Conservation (phyloP, 169 alveolate species). For the Neospora caninum region DNA sequence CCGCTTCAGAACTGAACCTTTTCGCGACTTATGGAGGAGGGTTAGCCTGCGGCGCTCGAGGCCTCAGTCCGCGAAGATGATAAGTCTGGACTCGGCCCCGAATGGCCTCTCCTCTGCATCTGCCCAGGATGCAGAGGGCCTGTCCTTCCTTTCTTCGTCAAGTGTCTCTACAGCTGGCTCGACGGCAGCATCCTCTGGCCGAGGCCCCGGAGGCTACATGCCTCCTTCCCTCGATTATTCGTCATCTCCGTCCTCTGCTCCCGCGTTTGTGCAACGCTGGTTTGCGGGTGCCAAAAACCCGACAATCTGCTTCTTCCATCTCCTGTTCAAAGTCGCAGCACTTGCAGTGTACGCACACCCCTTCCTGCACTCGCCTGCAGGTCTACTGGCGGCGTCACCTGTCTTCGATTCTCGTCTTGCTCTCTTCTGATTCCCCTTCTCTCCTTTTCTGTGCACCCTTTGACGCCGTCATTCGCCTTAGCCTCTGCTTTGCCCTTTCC, state of each 20-base stretch:
- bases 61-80: neutral
- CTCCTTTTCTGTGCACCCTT: neutral
- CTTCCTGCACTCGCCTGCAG: neutral
- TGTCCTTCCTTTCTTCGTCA: neutral
- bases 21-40: no score
- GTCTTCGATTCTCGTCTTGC: neutral
- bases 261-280: constrained; percentile 21
- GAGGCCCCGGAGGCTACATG: neutral
- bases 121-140: neutral
- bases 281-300: constrained; percentile 55
- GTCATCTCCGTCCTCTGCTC: neutral
- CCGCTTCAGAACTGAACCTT: no score
- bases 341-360: constrained; percentile 26
- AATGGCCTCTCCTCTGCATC: neutral
- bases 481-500: neutral
- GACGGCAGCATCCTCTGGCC: neutral
- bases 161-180: neutral
- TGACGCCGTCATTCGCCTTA: neutral
- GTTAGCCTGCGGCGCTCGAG: neutral
- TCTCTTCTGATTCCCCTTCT: neutral
- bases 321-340: constrained; percentile 33
- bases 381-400: neutral
- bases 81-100: neutral
- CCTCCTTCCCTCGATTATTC: neutral
- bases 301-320: constrained; percentile 55